These are phyloP conservation scores for Maudiozyma barnettii DNA, from an alignment of 805 yeast species.

Conservation along the genomic window DNA sequence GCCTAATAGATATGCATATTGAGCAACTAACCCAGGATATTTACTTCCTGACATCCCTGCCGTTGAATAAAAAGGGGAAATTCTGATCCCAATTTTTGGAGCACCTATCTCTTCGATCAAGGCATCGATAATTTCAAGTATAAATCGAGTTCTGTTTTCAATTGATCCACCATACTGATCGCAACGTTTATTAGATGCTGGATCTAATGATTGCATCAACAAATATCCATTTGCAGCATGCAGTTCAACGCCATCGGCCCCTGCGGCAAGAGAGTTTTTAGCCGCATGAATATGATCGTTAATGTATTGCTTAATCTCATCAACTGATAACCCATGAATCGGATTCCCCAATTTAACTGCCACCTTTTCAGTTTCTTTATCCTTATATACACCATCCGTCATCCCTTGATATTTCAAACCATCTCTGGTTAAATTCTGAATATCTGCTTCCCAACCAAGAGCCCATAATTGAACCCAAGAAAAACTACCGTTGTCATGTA, in stretches of 20 bases:
- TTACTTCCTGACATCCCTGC: conserved; percentile 32
- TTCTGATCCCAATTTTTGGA: conserved; percentile 37
- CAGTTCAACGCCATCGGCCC: conserved; percentile 53
- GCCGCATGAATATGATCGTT: conserved; percentile 39
- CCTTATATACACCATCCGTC: conserved; percentile 28
- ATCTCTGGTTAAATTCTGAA: conserved; percentile 28
- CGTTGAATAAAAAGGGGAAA: conserved; percentile 36
- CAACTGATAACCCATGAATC: conserved; percentile 22
- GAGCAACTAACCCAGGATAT: conserved; percentile 27
- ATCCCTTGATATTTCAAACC: conserved; percentile 34
- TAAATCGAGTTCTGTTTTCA: conserved; percentile 38
- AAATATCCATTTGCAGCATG: conserved; percentile 62
- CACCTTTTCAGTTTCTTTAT: conserved; percentile 26
- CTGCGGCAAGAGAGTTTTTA: conserved; percentile 25
- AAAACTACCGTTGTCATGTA: conserved; percentile 42
- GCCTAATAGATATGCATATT: conserved; percentile 31
- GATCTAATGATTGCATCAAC: conserved; percentile 44
- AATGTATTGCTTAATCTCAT: conserved; percentile 33
- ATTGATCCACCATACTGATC: conserved; percentile 48
- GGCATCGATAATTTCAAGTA: conserved; percentile 42
- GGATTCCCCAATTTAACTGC: conserved; percentile 28
- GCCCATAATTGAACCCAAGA: conserved; percentile 45
- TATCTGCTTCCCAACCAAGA: conserved; percentile 34
- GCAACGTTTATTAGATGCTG: conserved; percentile 34
- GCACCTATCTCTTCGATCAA: conserved; percentile 44